Evolutionary conservation across 768 basidiomycete genomes (phyloP).

Genomic region (Chalciporus pseudorubinellus): DNA sequence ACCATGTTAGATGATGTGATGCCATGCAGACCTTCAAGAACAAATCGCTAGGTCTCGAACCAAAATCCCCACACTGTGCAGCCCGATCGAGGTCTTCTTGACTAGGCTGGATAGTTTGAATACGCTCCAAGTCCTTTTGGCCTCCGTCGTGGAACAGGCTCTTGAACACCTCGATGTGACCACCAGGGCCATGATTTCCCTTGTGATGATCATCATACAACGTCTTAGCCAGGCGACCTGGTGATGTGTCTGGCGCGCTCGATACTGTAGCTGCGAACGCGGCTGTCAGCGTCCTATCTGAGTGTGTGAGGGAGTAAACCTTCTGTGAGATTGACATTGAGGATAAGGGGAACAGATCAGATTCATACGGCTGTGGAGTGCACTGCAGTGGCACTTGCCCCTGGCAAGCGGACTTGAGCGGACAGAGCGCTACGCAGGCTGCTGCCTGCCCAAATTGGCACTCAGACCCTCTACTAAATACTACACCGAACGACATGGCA

Average conservation of each 20-base stretch:
- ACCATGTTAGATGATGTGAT: background rate
- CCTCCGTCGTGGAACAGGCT: constrained; percentile 17
- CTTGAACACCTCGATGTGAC: constrained; percentile 19
- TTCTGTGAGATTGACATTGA: constrained; percentile 31
- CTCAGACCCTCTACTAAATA: too few relatives aligned
- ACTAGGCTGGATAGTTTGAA: constrained; percentile 28
- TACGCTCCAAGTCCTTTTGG: constrained; percentile 16
- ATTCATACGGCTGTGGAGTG: background rate
- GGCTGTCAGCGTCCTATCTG: constrained; percentile 39
- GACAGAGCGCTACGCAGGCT: too few relatives aligned
- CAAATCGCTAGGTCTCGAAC: constrained; percentile 51
- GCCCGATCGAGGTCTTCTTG: constrained; percentile 46
- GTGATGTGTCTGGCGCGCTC: constrained; percentile 31
- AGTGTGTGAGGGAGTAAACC: constrained; percentile 32
- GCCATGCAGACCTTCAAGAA: constrained; percentile 51
- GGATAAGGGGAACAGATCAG: background rate
- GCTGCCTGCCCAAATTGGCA: too few relatives aligned
- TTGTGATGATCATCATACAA: constrained; percentile 37
- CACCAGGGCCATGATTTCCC: constrained; percentile 22
- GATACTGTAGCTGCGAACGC: constrained; percentile 36
- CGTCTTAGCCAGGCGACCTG: constrained; percentile 36
- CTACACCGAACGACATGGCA: too few relatives aligned
- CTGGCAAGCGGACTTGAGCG: background rate
- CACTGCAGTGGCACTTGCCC: too few relatives aligned
- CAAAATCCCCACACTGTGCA: constrained; percentile 51